Percentiles rank a stretch among this genome's conserved stretches.
These are phyloP conservation scores for Irpex rosettiformis DNA, from an alignment of 1,284 basidiomycete species.

Conservation along the genomic window DNA sequence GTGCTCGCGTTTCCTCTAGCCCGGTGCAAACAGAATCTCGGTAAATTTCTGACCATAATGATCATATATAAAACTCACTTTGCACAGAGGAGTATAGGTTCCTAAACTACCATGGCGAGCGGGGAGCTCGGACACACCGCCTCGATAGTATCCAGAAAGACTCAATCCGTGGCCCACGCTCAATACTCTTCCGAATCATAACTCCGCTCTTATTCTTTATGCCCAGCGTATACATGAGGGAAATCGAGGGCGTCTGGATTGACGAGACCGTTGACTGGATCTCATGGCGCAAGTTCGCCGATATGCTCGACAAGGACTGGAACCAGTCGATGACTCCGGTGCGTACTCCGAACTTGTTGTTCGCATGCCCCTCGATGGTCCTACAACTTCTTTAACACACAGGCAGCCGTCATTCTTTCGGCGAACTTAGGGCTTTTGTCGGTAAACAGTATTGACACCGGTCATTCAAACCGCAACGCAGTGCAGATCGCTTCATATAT, in stretches of 20 bases:
- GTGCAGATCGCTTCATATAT: conserved; percentile 26
- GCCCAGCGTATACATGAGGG: conserved; percentile 2
- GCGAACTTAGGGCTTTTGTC: conserved; percentile 39
- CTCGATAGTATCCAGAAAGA: not conserved
- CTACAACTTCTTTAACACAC: not conserved
- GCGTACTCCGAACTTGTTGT: not conserved
- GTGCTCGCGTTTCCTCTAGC: not conserved
- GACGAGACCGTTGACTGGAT: conserved; percentile 1
- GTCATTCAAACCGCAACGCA: conserved; percentile 8
- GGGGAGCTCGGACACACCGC: conserved; percentile 19
- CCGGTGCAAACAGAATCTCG: not conserved
- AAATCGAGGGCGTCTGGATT: conserved; percentile 7
- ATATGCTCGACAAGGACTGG: conserved; percentile 3
- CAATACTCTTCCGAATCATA: not conserved
- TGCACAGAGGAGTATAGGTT: conserved; percentile 4
- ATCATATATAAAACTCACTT: not conserved
- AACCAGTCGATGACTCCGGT: conserved; percentile 2
- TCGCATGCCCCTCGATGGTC: not conserved
- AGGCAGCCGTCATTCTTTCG: conserved; percentile 39
- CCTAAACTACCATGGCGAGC: conserved; percentile 20
- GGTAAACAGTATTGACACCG: conserved; percentile 28
- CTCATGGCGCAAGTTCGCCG: conserved; percentile 2
- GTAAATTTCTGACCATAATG: not conserved
- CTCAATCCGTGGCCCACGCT: not conserved
- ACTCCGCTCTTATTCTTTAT: conserved; percentile 4